Evolutionary conservation across 2,329 filamentous ascomycete genomes (phyloP).

Genomic region (Arthroderma sp.): DNA sequence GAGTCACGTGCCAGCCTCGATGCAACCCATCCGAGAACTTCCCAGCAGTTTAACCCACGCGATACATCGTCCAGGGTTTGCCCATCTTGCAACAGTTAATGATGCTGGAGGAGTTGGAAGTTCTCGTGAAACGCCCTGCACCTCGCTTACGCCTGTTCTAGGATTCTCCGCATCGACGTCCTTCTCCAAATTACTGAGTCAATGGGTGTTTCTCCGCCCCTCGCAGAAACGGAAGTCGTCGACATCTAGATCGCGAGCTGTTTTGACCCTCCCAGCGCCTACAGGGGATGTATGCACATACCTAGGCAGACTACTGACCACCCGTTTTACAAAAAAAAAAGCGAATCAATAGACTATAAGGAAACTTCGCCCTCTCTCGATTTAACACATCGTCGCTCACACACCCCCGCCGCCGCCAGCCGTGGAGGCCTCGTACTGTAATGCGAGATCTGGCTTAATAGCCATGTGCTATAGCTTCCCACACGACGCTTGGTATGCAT

Average conservation of each 20-base stretch:
- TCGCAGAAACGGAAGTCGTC: not conserved
- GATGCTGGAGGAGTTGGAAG: not conserved
- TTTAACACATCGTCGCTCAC: not conserved
- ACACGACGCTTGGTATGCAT: not conserved
- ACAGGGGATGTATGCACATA: not conserved
- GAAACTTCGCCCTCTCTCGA: not conserved
- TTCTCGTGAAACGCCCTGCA: not conserved
- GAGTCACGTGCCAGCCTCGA: not conserved
- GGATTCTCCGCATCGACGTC: not conserved
- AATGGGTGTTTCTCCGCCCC: not conserved
- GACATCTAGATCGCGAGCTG: not conserved
- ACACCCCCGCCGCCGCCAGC: not conserved
- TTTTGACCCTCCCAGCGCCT: not conserved
- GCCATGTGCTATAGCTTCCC: constrained; percentile 1
- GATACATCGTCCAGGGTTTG: not conserved
- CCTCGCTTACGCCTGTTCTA: not conserved
- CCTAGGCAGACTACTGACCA: not conserved
- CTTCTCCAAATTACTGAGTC: not conserved
- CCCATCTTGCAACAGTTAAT: not conserved
- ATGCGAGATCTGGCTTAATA: not conserved
- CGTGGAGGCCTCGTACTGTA: not conserved
- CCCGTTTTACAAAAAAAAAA: not conserved
- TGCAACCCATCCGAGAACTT: not conserved
- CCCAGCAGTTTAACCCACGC: not conserved
- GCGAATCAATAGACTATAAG: not conserved